These are phyloP conservation scores for Fusarium tricinctum DNA, from an alignment of 2,329 filamentous ascomycete genomes.

Conservation along the genomic window DNA sequence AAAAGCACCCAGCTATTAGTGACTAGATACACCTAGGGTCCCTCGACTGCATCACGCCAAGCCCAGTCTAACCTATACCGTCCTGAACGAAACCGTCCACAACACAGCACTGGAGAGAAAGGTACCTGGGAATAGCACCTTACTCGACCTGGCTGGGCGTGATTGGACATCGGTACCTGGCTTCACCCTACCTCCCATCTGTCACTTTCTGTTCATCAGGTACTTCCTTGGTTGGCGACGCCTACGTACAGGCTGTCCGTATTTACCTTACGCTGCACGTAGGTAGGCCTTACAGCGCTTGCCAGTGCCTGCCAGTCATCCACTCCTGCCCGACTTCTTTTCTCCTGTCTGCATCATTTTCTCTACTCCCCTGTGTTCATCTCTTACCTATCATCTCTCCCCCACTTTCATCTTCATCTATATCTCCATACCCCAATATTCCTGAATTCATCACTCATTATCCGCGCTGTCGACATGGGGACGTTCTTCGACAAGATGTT, in stretches of 20 bases:
- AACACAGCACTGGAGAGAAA: conserved; percentile 11
- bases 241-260: neutral
- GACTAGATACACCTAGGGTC: conserved; percentile 22
- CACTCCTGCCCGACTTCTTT: conserved; percentile 6
- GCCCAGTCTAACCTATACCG: conserved; percentile 33
- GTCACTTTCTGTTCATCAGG: conserved; percentile 20
- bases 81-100: conserved; percentile 38
- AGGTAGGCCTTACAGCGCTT: conserved; percentile 2
- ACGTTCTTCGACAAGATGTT: conserved; percentile 30
- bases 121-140: conserved; percentile 34
- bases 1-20: conserved; percentile 5
- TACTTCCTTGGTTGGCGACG: conserved; percentile 22
- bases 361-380: neutral
- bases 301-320: neutral
- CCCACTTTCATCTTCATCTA: neutral
- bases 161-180: conserved; percentile 31
- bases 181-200: conserved; percentile 5
- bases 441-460: conserved; percentile 10
- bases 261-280: too few species aligned
- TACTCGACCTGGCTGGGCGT: conserved; percentile 24
- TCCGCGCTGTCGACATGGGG: conserved; percentile 15
- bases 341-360: neutral
- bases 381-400: neutral
- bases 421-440: conserved; percentile 9
- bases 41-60: conserved; percentile 36